phyloP scores from a whole-genome alignment of 2,329 filamentous ascomycete genomes.

The Trichoderma atrobrunneum region DNA sequence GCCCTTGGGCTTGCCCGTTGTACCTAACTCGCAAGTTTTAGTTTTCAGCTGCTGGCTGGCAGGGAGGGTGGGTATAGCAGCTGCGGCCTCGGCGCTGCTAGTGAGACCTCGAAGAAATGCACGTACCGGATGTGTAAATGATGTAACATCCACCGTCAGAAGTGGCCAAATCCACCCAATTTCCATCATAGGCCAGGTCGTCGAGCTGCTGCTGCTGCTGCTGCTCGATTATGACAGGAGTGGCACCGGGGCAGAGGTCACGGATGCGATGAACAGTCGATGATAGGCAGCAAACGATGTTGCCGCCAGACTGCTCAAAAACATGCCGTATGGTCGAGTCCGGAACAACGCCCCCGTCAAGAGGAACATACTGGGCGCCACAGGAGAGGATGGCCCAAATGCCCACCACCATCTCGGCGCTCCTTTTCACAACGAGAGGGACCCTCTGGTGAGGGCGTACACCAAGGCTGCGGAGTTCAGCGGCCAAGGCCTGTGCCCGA shows the following conservation, averaged over 20 bases:
- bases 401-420: slow-evolving; percentile 55
- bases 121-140: slow-evolving; percentile 53
- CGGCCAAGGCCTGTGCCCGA: slow-evolving; percentile 42
- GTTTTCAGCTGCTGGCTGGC: background rate
- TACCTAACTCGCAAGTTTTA: slow-evolving; percentile 33
- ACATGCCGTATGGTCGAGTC: slow-evolving; percentile 49
- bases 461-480: slow-evolving; percentile 38
- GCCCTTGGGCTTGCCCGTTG: slow-evolving; percentile 57
- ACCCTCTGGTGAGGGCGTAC: slow-evolving; percentile 46
- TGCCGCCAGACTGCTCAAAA: slow-evolving; percentile 44
- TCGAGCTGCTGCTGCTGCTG: slow-evolving; percentile 17
- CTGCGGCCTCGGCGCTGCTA: background rate
- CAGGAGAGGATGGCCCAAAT: slow-evolving; percentile 56
- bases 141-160: slow-evolving; percentile 43
- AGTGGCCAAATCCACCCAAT: slow-evolving; percentile 33
- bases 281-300: slow-evolving; percentile 47
- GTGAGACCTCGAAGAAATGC: background rate
- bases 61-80: background rate
- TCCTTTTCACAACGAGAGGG: slow-evolving; percentile 54
- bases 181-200: slow-evolving; percentile 7
- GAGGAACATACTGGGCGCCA: slow-evolving; percentile 58
- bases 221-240: slow-evolving; percentile 33
- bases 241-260: slow-evolving; percentile 26
- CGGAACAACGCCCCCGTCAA: slow-evolving; percentile 54
- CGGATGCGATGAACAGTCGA: slow-evolving; percentile 36